Evolutionary conservation across 768 basidiomycete species (phyloP).

Genomic region (Psilocybe tampanensis): DNA sequence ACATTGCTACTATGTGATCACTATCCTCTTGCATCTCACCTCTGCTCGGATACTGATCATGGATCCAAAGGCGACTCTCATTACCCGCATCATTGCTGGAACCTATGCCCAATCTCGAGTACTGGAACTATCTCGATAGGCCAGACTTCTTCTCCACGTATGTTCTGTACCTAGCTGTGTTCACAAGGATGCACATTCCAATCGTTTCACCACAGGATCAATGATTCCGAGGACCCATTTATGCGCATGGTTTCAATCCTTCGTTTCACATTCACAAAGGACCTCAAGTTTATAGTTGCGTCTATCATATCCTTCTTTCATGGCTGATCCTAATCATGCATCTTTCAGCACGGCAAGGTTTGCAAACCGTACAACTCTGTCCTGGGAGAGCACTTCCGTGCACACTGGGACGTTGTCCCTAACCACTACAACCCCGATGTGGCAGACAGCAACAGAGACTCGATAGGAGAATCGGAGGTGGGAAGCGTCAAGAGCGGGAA

Average conservation of each 20-base stretch:
- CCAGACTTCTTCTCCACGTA: slow-evolving; percentile 92
- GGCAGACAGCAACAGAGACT: slow-evolving; percentile 24
- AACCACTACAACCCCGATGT: slow-evolving; percentile 50
- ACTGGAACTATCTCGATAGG: slow-evolving; percentile 92
- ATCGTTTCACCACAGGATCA: slow-evolving; percentile 59
- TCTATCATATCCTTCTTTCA: slow-evolving; percentile 18
- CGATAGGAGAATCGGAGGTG: slow-evolving; percentile 44
- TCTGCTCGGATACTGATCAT: background rate
- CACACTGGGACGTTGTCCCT: slow-evolving; percentile 83
- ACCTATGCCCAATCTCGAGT: slow-evolving; percentile 94
- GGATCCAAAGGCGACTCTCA: slow-evolving; percentile 77
- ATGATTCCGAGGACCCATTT: slow-evolving; percentile 90
- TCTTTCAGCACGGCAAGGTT: slow-evolving; percentile 77
- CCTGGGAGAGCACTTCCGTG: slow-evolving; percentile 86
- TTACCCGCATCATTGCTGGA: slow-evolving; percentile 92
- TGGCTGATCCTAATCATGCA: background rate
- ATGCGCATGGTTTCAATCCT: slow-evolving; percentile 93
- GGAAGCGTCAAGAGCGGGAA: slow-evolving; percentile 59
- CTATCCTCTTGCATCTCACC: slow-evolving; percentile 29
- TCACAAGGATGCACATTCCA: slow-evolving; percentile 3
- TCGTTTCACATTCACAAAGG: slow-evolving; percentile 88
- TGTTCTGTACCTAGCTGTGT: slow-evolving; percentile 27
- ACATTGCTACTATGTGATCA: slow-evolving; percentile 85
- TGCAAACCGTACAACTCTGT: slow-evolving; percentile 94
- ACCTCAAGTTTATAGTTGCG: slow-evolving; percentile 84